Base-by-base conservation (phyloP, 2,329 filamentous ascomycete species). In the Verruconis gallopava region DNA sequence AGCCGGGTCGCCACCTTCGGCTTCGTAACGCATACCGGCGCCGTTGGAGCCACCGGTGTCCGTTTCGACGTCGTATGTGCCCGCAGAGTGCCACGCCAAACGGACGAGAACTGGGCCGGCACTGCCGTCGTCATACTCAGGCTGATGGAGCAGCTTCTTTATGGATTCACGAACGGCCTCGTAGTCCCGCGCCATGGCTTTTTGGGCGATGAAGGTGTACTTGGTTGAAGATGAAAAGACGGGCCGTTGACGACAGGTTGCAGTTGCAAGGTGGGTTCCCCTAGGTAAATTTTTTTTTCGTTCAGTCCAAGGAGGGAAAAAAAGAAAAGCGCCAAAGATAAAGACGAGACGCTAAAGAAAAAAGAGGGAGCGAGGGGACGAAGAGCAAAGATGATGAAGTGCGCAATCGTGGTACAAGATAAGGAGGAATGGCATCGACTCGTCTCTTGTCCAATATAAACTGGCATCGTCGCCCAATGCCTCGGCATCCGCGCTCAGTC, bases 1-100 rank as follows among this genome's bases (percentile, higher is more conserved):
- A 43, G 75, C 72, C 3, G 75, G 74, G 53, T 79, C 75, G 46
- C 73, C 75, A 45, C 73, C 74, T 60, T 79, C 75, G 18, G 65
- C 60, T 59, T 78, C 74, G 53, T 77, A 79, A 22, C 75, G 67
- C 75, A 79, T 79, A 14, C 74, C 75, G 0, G 76, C 75, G 45
- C 76, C 76, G 53, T 79, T 79, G 19, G 68, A 73, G 28, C 75
- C 75, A 25, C 76, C 76, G 0, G 75, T 79, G 51, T 75, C 69
- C 42, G 72, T 72, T 42, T 65, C 63, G 21, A 60, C 58, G 51
- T 75, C 71, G 55, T 79, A 79, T 4, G 75, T 79, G 20, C 76
- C 75, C 1, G 75, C 60, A n/a, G 71, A 71, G 59, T 80, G 76
- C 73, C 73, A 79, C 43, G 76, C 76, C 32, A 79, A 63, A 11